Conservation (phyloP, 768 basidiomycete species). For the Phanerochaete carnosa region DNA sequence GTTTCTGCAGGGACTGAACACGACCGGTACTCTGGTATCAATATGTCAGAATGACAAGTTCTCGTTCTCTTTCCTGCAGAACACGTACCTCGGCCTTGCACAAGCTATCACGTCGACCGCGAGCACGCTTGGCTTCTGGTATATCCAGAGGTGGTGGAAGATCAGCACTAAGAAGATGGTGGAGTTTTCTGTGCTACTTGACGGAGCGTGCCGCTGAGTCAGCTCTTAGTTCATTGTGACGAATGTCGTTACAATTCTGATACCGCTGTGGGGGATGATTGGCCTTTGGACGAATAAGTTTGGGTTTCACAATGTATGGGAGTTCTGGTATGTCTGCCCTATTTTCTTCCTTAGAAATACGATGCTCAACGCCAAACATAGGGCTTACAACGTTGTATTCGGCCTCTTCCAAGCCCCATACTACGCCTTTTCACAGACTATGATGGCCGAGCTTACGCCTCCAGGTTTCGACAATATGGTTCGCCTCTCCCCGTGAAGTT, state of each 20-base stretch:
- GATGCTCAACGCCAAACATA: conserved; percentile 20
- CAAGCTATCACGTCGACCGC: conserved; percentile 73
- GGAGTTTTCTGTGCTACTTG: conserved; percentile 4
- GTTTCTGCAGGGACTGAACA: conserved; percentile 63
- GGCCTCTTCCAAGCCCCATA: conserved; percentile 86
- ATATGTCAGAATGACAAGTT: conserved; percentile 85
- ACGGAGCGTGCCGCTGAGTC: not conserved
- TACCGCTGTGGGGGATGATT: conserved; percentile 85
- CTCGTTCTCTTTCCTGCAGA: conserved; percentile 75
- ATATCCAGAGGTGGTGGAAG: conserved; percentile 77
- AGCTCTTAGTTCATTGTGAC: conserved; percentile 63
- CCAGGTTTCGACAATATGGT: conserved; percentile 86
- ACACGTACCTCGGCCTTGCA: conserved; percentile 72
- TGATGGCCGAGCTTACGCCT: conserved; percentile 88
- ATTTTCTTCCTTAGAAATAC: not conserved
- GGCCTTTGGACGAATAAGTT: conserved; percentile 77
- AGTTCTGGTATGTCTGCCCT: conserved; percentile 64
- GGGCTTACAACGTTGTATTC: conserved; percentile 78
- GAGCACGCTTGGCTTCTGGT: conserved; percentile 64
- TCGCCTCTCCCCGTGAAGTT: not conserved
- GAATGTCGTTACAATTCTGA: conserved; percentile 71
- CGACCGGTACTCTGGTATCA: conserved; percentile 68
- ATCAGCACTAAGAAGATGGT: conserved; percentile 83
- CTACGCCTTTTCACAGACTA: conserved; percentile 82
- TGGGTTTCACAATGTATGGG: conserved; percentile 83